Evolutionary conservation across 345 rosid species (phyloP), one percentile per base, ranked within the genome.

Genomic region (Gossypium rotundifolium): DNA sequence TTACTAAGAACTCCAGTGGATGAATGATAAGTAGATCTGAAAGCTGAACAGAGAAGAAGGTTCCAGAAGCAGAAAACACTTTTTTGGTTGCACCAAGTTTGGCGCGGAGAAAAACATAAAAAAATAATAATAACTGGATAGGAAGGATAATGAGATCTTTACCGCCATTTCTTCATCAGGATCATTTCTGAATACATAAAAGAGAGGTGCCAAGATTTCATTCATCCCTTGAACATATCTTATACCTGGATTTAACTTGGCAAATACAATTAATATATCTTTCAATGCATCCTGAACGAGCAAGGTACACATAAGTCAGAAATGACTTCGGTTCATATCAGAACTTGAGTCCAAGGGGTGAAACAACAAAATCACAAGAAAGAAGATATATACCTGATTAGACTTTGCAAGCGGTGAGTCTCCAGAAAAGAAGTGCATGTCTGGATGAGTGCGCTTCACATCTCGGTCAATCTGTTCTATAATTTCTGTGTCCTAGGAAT

Each of bases 201-300:
- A 94, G 68, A 94, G 74, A 57, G 97, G 98, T 72, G 98, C 98
- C 88, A 92, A 78, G 81, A 92, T 87, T 81, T 94, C 98, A 73
- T 94, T 94, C 98, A 94, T 94, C 85, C 98, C 98, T 85, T 94
- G 98, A 73, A 94, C 97, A 83, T 94, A 94, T 91, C 95, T 88
- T 80, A 94, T 90, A 51, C 98, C 97, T 53, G 97, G 97, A 84
- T 94, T 94, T 80, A 94, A 84, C 91, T 94, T 94, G 23, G 98
- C 98, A 75, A 92, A 94, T 40, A 94, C 81, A 54, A 79, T 82
- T 82, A 94, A 81, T 54, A 92, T 85, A 68, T 81, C 88, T 85
- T 73, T 92, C 88, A 94, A 79, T 65, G 99, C 92, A 49, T 91
- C 99, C 99, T 94, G 86, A 67, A 83, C 20, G 25, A 20, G 68